Conservation (phyloP, 257 asterid genomes). For the Euphrasia confusa region DNA sequence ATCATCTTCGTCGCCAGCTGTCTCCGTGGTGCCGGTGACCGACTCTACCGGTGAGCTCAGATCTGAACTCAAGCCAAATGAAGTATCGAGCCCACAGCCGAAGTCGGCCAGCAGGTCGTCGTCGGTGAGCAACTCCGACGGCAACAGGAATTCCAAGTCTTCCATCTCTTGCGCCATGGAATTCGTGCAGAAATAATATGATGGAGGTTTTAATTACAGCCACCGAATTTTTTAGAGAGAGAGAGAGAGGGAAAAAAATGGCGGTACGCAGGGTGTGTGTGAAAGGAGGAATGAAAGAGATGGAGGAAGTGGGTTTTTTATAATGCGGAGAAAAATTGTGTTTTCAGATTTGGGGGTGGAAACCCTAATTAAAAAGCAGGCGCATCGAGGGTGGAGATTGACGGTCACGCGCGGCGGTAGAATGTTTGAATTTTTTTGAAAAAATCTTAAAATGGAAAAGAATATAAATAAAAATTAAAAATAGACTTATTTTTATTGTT, state of each 20-base stretch:
- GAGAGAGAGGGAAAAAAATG: no score
- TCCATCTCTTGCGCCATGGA: constrained; percentile 36
- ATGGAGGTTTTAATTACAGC: constrained; percentile 31
- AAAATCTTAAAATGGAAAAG: not conserved
- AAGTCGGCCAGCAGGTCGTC: constrained; percentile 36
- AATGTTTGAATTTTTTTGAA: not conserved
- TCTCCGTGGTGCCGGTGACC: constrained; percentile 22
- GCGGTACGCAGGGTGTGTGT: constrained; percentile 14
- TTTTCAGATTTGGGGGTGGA: not conserved
- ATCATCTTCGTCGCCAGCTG: constrained; percentile 53
- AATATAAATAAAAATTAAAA: not conserved
- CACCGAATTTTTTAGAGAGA: constrained; percentile 1
- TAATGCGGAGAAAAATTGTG: constrained; percentile 13
- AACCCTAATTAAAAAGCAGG: constrained; percentile 15
- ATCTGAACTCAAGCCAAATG: constrained; percentile 29
- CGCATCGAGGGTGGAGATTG: not conserved
- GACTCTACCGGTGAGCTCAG: constrained; percentile 60
- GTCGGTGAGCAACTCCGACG: constrained; percentile 44
- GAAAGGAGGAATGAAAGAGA: not conserved
- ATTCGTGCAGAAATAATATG: not conserved
- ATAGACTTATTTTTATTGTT: no score
- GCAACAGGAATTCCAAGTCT: constrained; percentile 39
- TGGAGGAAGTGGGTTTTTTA: constrained; percentile 10
- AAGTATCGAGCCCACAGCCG: constrained; percentile 17
- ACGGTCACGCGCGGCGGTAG: constrained; percentile 18